These are phyloP conservation scores for Porphyrellus cyaneotinctus DNA, from an alignment of 768 basidiomycete species.

Conservation along the genomic window DNA sequence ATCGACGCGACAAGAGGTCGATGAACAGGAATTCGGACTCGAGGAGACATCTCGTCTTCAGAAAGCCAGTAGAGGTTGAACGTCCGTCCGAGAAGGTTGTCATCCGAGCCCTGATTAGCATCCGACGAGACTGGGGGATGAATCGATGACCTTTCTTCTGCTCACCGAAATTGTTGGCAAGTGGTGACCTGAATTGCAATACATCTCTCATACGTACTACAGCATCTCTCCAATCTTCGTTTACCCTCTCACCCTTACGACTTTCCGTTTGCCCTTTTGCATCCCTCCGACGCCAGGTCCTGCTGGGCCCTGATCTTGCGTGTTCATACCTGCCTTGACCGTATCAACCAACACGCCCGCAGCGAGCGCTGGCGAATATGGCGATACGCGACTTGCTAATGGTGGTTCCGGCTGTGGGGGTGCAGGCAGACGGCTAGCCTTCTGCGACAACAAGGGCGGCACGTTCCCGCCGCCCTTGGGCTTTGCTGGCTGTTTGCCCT, in stretches of 20 bases:
- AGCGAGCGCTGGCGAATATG: slow-evolving; percentile 75
- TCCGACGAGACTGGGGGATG: background rate
- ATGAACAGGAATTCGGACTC: too few species aligned
- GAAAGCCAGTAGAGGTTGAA: too few species aligned
- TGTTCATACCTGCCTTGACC: slow-evolving; percentile 81
- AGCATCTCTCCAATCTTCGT: background rate
- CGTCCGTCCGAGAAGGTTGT: too few species aligned
- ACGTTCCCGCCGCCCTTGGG: slow-evolving; percentile 39
- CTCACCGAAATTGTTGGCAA: background rate
- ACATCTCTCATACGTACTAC: slow-evolving; percentile 15
- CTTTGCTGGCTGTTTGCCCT: slow-evolving; percentile 53
- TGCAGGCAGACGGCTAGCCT: slow-evolving; percentile 49
- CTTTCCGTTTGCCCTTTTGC: slow-evolving; percentile 77
- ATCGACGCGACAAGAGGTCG: too few species aligned
- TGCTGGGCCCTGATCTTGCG: slow-evolving; percentile 46
- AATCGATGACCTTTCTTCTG: too few species aligned
- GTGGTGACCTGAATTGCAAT: slow-evolving; percentile 9
- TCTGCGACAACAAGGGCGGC: slow-evolving; percentile 24
- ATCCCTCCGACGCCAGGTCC: slow-evolving; percentile 29
- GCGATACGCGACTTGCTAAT: slow-evolving; percentile 68
- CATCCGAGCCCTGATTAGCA: too few species aligned
- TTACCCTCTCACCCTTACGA: slow-evolving; percentile 66
- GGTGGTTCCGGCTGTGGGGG: slow-evolving; percentile 77
- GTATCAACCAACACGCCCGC: slow-evolving; percentile 78
- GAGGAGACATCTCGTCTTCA: too few species aligned